These are phyloP conservation scores for Prunus salicina DNA, from an alignment of 306 rosid genomes.

Conservation along the genomic window DNA sequence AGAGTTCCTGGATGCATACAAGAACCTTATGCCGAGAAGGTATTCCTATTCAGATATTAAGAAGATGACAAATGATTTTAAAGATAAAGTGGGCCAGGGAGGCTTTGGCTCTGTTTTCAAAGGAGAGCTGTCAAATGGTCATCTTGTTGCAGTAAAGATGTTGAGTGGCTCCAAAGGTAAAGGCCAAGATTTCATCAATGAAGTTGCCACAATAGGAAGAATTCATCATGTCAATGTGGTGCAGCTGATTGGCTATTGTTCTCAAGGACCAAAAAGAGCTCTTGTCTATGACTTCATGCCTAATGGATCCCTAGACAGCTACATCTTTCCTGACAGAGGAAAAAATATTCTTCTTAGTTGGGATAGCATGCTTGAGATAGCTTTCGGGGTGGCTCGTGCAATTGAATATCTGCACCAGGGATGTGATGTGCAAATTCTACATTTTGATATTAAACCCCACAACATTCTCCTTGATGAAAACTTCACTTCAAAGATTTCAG, in stretches of 20 bases:
- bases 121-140: constrained; percentile 10
- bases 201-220: constrained; percentile 7
- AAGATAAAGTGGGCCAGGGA: constrained; percentile 3
- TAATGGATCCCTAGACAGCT: constrained; percentile 13
- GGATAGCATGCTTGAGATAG: constrained; percentile 19
- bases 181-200: constrained; percentile 6
- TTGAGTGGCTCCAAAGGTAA: constrained; percentile 11
- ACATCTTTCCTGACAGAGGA: background rate
- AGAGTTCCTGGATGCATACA: background rate
- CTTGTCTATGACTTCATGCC: constrained; percentile 18
- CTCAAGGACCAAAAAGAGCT: constrained; percentile 9
- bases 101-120: constrained; percentile 13
- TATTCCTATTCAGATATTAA: constrained; percentile 12
- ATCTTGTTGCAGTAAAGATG: constrained; percentile 10
- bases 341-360: background rate
- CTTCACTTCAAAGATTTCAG: constrained; percentile 3
- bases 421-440: constrained; percentile 15
- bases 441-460: constrained; percentile 20
- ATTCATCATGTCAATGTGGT: constrained; percentile 21
- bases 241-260: constrained; percentile 11
- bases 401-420: constrained; percentile 18
- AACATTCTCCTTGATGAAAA: constrained; percentile 16
- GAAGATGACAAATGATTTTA: constrained; percentile 1
- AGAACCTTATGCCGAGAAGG: background rate
- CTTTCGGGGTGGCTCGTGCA: constrained; percentile 3